A percentile compares a stretch with the other conserved stretches of the same genome.
Evolutionary conservation across 1,284 basidiomycete genomes (phyloP).

Genomic region (Ganoderma meredithae): DNA sequence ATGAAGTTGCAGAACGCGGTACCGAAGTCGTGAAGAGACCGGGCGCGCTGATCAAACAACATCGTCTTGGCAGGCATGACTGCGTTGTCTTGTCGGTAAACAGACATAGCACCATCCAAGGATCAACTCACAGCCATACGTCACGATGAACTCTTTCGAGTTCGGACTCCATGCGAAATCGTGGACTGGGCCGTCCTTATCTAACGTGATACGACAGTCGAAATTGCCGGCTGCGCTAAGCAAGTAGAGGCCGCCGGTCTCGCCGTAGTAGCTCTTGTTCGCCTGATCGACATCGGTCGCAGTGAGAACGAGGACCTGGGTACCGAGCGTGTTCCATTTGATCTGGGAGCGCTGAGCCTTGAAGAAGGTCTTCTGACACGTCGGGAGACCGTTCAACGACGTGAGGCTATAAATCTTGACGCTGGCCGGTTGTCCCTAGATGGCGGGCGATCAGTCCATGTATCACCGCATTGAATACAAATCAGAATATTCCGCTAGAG

Average conservation of each 20-base stretch:
- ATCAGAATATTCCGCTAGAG: too few relatives aligned
- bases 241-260: constrained; percentile 92
- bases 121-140: constrained; percentile 87
- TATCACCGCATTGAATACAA: neutral
- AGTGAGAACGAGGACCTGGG: constrained; percentile 87
- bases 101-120: neutral
- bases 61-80: constrained; percentile 96
- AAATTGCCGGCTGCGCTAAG: constrained; percentile 96
- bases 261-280: constrained; percentile 98
- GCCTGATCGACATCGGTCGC: constrained; percentile 97
- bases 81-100: constrained; percentile 39
- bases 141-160: constrained; percentile 94
- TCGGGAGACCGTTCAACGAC: constrained; percentile 66
- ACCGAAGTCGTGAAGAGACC: constrained; percentile 91
- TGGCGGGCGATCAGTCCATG: constrained; percentile 2
- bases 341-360: constrained; percentile 94
- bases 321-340: constrained; percentile 96
- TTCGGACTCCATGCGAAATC: constrained; percentile 99
- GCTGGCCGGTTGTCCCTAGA: constrained; percentile 88
- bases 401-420: constrained; percentile 86
- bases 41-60: constrained; percentile 91
- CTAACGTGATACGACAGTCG: constrained; percentile 90
- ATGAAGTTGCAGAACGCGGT: constrained; percentile 91
- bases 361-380: constrained; percentile 91
- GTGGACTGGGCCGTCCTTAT: constrained; percentile 98